phyloP scores from a whole-genome alignment of 2,329 filamentous ascomycete species.

The Fusarium burgessii region DNA sequence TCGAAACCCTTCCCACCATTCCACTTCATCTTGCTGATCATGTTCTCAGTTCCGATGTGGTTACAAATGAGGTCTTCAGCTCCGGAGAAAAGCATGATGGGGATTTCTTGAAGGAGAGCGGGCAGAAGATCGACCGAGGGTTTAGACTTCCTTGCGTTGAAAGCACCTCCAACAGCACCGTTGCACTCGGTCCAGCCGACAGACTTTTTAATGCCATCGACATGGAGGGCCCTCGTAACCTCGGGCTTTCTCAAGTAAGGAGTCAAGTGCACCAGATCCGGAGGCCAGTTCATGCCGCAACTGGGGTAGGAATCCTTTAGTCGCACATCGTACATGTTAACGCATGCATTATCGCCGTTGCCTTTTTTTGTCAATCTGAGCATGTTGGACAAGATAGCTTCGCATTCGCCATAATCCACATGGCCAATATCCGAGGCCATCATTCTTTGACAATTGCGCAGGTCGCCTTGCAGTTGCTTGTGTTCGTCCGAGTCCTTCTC shows the following conservation, averaged over 20 bases:
- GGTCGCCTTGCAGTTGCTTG: conserved; percentile 74
- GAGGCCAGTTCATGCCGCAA: conserved; percentile 98
- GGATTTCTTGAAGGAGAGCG: conserved; percentile 79
- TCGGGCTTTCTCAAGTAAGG: conserved; percentile 88
- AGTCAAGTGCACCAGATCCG: conserved; percentile 80
- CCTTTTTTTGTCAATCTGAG: conserved; percentile 72
- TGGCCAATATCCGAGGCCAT: conserved; percentile 60
- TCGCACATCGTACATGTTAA: conserved; percentile 98
- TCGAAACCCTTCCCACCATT: conserved; percentile 94
- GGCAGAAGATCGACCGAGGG: conserved; percentile 83
- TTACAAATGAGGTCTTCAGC: conserved; percentile 97
- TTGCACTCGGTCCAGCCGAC: conserved; percentile 94
- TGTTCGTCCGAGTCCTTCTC: conserved; percentile 73
- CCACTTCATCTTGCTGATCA: conserved; percentile 93
- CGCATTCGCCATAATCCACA: conserved; percentile 79
- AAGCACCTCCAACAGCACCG: conserved; percentile 78
- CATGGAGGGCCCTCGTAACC: conserved; percentile 82
- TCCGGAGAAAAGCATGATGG: conserved; percentile 90
- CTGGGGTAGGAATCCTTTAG: conserved; percentile 82
- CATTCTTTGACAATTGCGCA: conserved; percentile 75
- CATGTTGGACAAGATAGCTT: conserved; percentile 79
- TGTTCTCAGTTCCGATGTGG: conserved; percentile 89
- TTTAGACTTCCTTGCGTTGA: conserved; percentile 76
- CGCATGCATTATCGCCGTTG: conserved; percentile 70
- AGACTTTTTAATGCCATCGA: conserved; percentile 78